phyloP scores from a whole-genome alignment of 805 yeast genomes.

The Sporopachydermia quercuum region DNA sequence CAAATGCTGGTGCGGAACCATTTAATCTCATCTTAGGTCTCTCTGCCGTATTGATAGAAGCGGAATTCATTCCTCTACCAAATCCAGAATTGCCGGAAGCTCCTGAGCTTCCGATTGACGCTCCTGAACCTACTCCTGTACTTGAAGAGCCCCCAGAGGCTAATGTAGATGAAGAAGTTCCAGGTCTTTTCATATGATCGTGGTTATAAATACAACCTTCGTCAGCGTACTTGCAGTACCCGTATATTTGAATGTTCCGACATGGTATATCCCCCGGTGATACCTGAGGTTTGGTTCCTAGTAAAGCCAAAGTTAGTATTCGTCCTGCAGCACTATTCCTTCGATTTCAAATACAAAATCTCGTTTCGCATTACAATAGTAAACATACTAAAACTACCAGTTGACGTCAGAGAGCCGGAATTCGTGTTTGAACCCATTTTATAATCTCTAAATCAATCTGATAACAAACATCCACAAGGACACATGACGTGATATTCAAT shows the following conservation, averaged over 20 bases:
- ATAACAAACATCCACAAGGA: too few species aligned
- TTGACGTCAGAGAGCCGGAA: too few species aligned
- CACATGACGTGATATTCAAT: too few species aligned
- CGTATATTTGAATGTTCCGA: slow-evolving; percentile 72
- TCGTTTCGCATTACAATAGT: too few species aligned
- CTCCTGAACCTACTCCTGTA: slow-evolving; percentile 11
- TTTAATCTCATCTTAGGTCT: not conserved
- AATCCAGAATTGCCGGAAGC: not conserved
- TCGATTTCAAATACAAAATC: too few species aligned
- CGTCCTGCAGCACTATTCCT: too few species aligned
- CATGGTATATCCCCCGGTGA: slow-evolving; percentile 64
- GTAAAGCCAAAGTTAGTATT: too few species aligned
- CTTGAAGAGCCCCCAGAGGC: slow-evolving; percentile 12
- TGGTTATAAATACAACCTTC: slow-evolving; percentile 80
- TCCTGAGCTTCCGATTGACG: not conserved
- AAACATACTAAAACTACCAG: too few species aligned
- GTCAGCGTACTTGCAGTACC: slow-evolving; percentile 75
- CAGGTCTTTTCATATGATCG: slow-evolving; percentile 23
- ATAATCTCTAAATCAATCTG: too few species aligned
- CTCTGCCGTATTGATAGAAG: too few species aligned
- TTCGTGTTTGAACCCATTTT: too few species aligned
- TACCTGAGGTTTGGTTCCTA: not conserved
- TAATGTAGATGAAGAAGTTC: slow-evolving; percentile 15
- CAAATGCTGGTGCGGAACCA: slow-evolving; percentile 1
- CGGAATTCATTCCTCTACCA: slow-evolving; percentile 4